Evolutionary conservation across 306 rosid species (phyloP).

Genomic region (Arachis hypogaea): DNA sequence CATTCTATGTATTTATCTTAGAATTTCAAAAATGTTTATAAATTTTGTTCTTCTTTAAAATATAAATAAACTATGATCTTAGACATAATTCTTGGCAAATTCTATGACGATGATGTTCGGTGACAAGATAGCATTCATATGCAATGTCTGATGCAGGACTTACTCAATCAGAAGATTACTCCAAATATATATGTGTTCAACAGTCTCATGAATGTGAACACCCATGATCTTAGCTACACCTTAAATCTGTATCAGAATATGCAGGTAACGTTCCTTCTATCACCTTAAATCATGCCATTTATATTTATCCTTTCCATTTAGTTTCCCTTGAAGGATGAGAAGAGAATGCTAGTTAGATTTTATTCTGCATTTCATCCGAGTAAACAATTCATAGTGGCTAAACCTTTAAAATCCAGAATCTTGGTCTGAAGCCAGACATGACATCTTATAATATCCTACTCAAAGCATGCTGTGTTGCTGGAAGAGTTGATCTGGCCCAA

Average conservation of each 20-base stretch:
- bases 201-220: constrained; percentile 95
- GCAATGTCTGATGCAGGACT: constrained; percentile 64
- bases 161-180: constrained; percentile 73
- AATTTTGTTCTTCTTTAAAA: constrained; percentile 28
- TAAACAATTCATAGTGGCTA: constrained; percentile 31
- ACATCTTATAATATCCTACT: constrained; percentile 89
- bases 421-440: constrained; percentile 73
- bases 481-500: constrained; percentile 92
- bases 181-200: constrained; percentile 88
- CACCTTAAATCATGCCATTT: constrained; percentile 6
- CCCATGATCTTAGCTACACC: constrained; percentile 80
- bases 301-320: constrained; percentile 16
- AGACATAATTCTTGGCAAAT: too few species aligned
- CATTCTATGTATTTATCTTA: not conserved
- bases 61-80: constrained; percentile 2
- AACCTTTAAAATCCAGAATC: constrained; percentile 61
- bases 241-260: constrained; percentile 62
- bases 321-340: constrained; percentile 30
- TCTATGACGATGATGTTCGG: not conserved
- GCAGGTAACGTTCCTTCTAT: constrained; percentile 55
- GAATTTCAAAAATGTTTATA: constrained; percentile 33
- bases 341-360: constrained; percentile 31
- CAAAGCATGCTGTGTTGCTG: constrained; percentile 90
- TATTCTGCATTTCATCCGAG: constrained; percentile 38
- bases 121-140: constrained; percentile 32